A percentile compares a stretch with the other conserved stretches of the same genome.
Conservation (phyloP, 345 rosid genomes). For the Populus ilicifolia region DNA sequence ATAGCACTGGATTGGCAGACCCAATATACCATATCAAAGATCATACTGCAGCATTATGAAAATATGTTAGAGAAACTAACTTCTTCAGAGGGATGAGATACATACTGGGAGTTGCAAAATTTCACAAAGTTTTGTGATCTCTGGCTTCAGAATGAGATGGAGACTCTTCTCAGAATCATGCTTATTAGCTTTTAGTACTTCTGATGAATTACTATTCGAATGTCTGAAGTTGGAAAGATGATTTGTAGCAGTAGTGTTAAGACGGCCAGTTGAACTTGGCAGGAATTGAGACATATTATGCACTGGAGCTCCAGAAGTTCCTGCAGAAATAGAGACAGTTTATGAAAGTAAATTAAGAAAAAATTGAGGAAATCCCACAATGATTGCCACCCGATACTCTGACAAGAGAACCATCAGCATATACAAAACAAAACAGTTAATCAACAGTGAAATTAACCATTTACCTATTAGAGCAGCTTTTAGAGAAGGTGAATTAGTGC, state of each 20-base stretch:
- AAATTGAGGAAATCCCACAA: not conserved
- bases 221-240: conserved; percentile 16
- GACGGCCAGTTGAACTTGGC: conserved; percentile 22
- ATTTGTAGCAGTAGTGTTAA: conserved; percentile 11
- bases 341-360: not conserved
- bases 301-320: conserved; percentile 29
- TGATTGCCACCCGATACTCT: not conserved
- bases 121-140: conserved; percentile 60
- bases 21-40: not conserved
- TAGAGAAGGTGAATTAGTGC: conserved; percentile 22
- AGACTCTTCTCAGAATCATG: conserved; percentile 60
- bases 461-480: conserved; percentile 38
- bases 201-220: conserved; percentile 21
- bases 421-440: not conserved
- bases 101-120: conserved; percentile 61
- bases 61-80: conserved; percentile 6
- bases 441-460: conserved; percentile 10
- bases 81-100: conserved; percentile 14
- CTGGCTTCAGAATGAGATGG: conserved; percentile 53
- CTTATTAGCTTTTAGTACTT: conserved; percentile 31
- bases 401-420: not conserved
- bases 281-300: conserved; percentile 23
- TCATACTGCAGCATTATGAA: not conserved
- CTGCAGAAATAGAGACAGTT: conserved; percentile 36
- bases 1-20: not conserved